Evolutionary conservation across 257 asterid genomes (phyloP).

Genomic region (Capsicum pubescens): DNA sequence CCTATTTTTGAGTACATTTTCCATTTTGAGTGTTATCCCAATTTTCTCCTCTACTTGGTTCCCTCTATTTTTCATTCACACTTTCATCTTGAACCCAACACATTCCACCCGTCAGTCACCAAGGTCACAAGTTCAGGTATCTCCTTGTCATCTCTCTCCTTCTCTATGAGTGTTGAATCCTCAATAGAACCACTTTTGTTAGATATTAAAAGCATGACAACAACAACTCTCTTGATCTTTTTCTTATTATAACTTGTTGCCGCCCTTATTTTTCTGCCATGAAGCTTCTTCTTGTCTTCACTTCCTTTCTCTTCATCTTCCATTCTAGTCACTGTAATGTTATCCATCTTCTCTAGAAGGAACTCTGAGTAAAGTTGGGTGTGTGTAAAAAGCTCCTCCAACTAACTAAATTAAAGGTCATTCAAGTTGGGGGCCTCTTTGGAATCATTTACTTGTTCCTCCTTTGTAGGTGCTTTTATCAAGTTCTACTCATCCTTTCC

Average conservation of each 20-base stretch:
- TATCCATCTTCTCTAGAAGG: conserved; percentile 92
- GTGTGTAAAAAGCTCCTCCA: conserved; percentile 92
- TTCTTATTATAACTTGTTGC: conserved; percentile 61
- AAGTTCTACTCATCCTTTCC: conserved; percentile 65
- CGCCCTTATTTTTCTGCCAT: conserved; percentile 80
- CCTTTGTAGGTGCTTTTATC: conserved; percentile 56
- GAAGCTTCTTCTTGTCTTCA: conserved; percentile 48
- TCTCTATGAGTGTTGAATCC: conserved; percentile 66
- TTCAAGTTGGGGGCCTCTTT: conserved; percentile 59
- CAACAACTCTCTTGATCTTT: conserved; percentile 93
- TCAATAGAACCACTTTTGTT: conserved; percentile 66
- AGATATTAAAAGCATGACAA: conserved; percentile 87
- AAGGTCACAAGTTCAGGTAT: conserved; percentile 77
- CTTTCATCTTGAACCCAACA: too few relatives aligned
- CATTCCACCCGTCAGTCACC: conserved; percentile 55
- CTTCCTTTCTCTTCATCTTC: conserved; percentile 47
- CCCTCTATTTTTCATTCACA: too few relatives aligned
- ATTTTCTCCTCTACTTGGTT: too few relatives aligned
- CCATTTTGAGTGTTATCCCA: too few relatives aligned
- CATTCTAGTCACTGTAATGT: conserved; percentile 66
- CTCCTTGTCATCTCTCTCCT: conserved; percentile 54
- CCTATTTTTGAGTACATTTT: too few relatives aligned
- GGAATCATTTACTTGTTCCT: conserved; percentile 43
- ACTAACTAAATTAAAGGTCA: conserved; percentile 70
- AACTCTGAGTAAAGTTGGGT: conserved; percentile 91